A percentile compares a stretch with the other conserved stretches of the same genome.
Evolutionary conservation across 371 early-diverging fungal genomes (phyloP).

Genomic region (Syncephalastrum monosporum): DNA sequence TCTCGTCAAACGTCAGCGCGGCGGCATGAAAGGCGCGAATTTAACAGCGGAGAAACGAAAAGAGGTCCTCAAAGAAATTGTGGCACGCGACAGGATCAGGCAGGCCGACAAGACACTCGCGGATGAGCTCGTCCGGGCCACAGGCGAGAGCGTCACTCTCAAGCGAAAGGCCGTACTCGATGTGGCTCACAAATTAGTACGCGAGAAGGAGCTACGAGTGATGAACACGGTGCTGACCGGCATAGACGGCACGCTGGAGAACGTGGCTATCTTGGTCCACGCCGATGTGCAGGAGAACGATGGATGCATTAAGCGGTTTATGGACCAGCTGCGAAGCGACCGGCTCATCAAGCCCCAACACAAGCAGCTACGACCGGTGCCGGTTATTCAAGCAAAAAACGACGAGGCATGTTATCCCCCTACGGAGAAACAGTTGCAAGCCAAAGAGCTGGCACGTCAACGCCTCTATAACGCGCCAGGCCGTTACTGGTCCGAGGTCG

Average conservation of each 20-base stretch:
- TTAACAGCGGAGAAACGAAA: constrained; percentile 14
- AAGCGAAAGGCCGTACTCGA: constrained; percentile 14
- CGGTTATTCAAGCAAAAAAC: neutral
- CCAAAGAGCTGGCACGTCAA: neutral
- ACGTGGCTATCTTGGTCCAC: constrained; percentile 14
- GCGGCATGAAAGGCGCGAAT: constrained; percentile 11
- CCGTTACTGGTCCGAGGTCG: constrained; percentile 15
- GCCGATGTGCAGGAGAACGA: constrained; percentile 14
- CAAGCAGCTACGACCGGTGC: neutral
- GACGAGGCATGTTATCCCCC: neutral
- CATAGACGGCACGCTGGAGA: constrained; percentile 12
- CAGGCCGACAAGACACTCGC: constrained; percentile 12
- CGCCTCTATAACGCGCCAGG: constrained; percentile 2
- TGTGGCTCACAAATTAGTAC: constrained; percentile 9
- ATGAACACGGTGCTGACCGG: constrained; percentile 10
- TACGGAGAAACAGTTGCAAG: neutral
- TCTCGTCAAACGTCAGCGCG: too few species aligned
- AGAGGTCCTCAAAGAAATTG: constrained; percentile 9
- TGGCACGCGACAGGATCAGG: constrained; percentile 13
- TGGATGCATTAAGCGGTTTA: constrained; percentile 7
- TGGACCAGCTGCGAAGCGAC: constrained; percentile 8
- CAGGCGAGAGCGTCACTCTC: constrained; percentile 4
- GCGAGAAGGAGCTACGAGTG: constrained; percentile 1
- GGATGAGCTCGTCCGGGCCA: constrained; percentile 6
- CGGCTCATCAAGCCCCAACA: constrained; percentile 3